A percentile compares a stretch with the other conserved stretches of the same genome.
These are phyloP conservation scores for Aspergillus hiratsukae DNA, from an alignment of 2,329 filamentous ascomycete species.

Conservation along the genomic window DNA sequence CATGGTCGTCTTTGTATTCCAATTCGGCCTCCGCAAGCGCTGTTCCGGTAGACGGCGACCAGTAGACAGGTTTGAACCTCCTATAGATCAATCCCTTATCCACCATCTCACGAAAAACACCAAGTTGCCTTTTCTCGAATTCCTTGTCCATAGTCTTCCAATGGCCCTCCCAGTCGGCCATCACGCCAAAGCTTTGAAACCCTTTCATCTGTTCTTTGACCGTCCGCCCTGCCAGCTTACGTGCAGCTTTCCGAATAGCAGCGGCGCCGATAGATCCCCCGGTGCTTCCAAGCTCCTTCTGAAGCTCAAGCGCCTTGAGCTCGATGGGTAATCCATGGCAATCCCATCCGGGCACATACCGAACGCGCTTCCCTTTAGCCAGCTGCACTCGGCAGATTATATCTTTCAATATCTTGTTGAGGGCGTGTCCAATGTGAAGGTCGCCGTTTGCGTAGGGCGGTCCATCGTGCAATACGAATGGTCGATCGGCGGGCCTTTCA, in stretches of 20 bases:
- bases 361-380: conserved; percentile 68
- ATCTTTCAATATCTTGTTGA: conserved; percentile 97
- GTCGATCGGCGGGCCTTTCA: conserved; percentile 48
- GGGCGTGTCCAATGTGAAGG: conserved; percentile 86
- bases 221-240: conserved; percentile 52
- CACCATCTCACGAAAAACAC: conserved; percentile 59
- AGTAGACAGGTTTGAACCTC: conserved; percentile 61
- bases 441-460: conserved; percentile 94
- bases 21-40: conserved; percentile 62
- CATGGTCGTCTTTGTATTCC: conserved; percentile 60
- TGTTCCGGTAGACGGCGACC: conserved; percentile 62
- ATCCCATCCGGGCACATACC: conserved; percentile 92
- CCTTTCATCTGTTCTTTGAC: conserved; percentile 56
- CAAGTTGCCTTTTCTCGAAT: conserved; percentile 58
- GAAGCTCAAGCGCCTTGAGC: conserved; percentile 77
- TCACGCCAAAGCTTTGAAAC: conserved; percentile 58
- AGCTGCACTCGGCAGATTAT: conserved; percentile 80
- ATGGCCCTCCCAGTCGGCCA: conserved; percentile 60
- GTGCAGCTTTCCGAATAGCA: conserved; percentile 51
- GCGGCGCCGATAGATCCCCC: conserved; percentile 36
- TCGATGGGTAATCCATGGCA: conserved; percentile 97
- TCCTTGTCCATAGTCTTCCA: conserved; percentile 60
- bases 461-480: conserved; percentile 87
- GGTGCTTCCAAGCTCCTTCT: conserved; percentile 33
- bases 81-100: conserved; percentile 58